A percentile compares a stretch with the other conserved stretches of the same genome.
These are phyloP conservation scores for Taphrina deformans DNA, from an alignment of 1,139 yeast species.

Conservation along the genomic window DNA sequence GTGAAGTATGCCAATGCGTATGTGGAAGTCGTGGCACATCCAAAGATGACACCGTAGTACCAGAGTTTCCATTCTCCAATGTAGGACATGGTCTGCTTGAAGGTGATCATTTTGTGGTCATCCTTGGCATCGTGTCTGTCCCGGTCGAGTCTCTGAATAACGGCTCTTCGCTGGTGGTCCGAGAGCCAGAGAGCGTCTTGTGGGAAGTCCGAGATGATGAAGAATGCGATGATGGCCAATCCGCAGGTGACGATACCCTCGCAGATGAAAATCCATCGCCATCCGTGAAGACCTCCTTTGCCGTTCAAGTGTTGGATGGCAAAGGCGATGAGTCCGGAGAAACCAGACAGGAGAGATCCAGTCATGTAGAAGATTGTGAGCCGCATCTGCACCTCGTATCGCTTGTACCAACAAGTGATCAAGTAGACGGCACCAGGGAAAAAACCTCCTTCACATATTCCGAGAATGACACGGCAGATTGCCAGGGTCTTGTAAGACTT, in stretches of 20 bases:
- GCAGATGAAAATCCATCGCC: constrained; percentile 74
- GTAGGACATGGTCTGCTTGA: constrained; percentile 8
- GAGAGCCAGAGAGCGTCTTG: constrained; percentile 43
- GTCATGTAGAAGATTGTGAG: constrained; percentile 40
- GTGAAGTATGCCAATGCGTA: constrained; percentile 66
- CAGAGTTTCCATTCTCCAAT: constrained; percentile 32
- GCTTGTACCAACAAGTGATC: constrained; percentile 38
- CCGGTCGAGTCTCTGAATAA: constrained; percentile 49
- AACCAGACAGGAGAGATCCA: constrained; percentile 37
- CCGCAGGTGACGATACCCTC: constrained; percentile 65
- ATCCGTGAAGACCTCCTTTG: constrained; percentile 47
- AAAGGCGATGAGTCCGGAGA: constrained; percentile 45
- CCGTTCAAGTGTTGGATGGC: constrained; percentile 42
- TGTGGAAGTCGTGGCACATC: constrained; percentile 53
- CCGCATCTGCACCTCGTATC: constrained; percentile 36
- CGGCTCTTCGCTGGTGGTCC: constrained; percentile 60
- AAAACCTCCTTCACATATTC: constrained; percentile 38
- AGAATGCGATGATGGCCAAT: constrained; percentile 62
- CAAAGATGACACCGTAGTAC: constrained; percentile 26
- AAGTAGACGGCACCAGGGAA: constrained; percentile 37
- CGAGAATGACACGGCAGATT: constrained; percentile 51
- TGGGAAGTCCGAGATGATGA: constrained; percentile 70
- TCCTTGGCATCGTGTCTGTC: constrained; percentile 32
- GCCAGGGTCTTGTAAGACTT: constrained; percentile 58
- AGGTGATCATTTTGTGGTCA: constrained; percentile 29